Evolutionary conservation across 169 alveolate species (phyloP), one percentile per base, ranked within the genome.

Genomic region (Toxoplasma gondii): DNA sequence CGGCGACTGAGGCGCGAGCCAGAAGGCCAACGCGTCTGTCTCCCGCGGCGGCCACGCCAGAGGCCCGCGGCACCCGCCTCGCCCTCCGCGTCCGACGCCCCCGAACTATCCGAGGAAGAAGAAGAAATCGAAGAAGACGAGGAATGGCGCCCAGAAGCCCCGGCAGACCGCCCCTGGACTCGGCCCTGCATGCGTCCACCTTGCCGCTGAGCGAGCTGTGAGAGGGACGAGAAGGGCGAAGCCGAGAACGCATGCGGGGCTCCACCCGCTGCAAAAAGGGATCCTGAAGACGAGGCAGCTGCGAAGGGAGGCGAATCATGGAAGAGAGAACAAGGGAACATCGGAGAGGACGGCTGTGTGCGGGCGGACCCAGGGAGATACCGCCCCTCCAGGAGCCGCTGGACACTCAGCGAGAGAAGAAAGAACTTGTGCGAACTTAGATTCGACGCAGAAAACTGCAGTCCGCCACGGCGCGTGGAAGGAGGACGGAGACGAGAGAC

Each of bases 111-210:
- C 12, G 86, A 78, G n/a, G 86, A 78, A 19, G 86, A 78, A 2
- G 86, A 78, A 17, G 86, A 78, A 78, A 78, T 38, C 27, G 86
- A 78, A 17, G 86, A 78, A n/a, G 86, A 78, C 19, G 86, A 78
- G 44, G 86, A 78, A 45, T 64, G 74, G 34, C 74, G 74, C 24
- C 74, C 74, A 22, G 74, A 64, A 27, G 34, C 31, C 74, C 74
- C 74, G 74, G n/a, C 74, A 27, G 34, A 16, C 31, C 74, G 74
- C 74, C n/a, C 74, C 74, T 27, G 74, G 7, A 16, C n/a, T 31
- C 74, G 24, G 74, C 74, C 74, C 74, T 16, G 34, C 74, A 16
- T 12, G 58, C 58, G 58, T 12, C 58, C 58, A 12, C 58, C 58
- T 12, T 49, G 58, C 12, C 58, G 4, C 58, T 4, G 12, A 49